These are phyloP conservation scores for Sindora glabra DNA, from an alignment of 306 rosid species.

Conservation along the genomic window DNA sequence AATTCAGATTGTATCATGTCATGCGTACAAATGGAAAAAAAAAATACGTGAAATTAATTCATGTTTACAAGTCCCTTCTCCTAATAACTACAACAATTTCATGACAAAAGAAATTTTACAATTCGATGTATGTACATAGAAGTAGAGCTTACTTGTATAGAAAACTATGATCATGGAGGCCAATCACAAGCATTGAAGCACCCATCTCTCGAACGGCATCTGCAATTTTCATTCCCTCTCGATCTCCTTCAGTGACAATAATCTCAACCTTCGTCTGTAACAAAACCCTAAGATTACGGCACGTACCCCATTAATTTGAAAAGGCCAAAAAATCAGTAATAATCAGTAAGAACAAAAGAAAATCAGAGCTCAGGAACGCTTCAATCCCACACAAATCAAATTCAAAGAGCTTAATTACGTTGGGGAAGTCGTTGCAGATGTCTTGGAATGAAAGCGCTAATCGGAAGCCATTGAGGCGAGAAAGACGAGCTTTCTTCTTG, in stretches of 20 bases:
- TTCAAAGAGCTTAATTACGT: conserved; percentile 32
- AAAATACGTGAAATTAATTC: too few relatives aligned
- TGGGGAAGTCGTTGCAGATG: conserved; percentile 59
- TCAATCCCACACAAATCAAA: background rate
- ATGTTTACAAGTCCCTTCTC: too few relatives aligned
- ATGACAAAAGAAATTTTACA: too few relatives aligned
- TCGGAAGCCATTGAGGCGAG: conserved; percentile 66
- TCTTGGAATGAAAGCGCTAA: conserved; percentile 79
- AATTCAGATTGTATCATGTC: too few relatives aligned
- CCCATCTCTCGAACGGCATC: conserved; percentile 56
- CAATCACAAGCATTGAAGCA: conserved; percentile 70
- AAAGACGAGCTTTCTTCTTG: conserved; percentile 45
- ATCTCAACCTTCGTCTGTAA: conserved; percentile 94
- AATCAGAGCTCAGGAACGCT: too few relatives aligned
- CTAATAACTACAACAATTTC: too few relatives aligned
- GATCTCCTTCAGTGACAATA: conserved; percentile 70
- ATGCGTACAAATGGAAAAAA: too few relatives aligned
- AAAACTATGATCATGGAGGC: conserved; percentile 90
- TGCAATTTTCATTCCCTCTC: conserved; percentile 60
- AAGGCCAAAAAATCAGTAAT: background rate
- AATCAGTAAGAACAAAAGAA: background rate
- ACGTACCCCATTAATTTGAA: conserved; percentile 25
- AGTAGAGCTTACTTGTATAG: conserved; percentile 73
- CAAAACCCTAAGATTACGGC: conserved; percentile 55
- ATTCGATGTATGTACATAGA: too few relatives aligned